These are phyloP conservation scores for Sphaerobolus stellatus DNA, from an alignment of 1,284 basidiomycete genomes.

Conservation along the genomic window DNA sequence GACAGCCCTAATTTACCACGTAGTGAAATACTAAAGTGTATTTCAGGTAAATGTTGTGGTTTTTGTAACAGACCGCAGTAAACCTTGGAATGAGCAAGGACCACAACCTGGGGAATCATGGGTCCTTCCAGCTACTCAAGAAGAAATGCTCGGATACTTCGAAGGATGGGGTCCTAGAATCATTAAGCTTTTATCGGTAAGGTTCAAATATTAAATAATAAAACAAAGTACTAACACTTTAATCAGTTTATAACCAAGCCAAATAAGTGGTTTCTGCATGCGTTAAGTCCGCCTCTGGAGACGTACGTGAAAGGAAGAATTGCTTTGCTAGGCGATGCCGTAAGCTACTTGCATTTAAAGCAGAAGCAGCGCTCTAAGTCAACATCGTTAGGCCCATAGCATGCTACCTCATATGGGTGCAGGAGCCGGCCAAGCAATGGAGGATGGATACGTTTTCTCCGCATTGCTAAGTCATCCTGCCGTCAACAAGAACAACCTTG, in stretches of 20 bases:
- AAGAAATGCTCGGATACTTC: constrained; percentile 48
- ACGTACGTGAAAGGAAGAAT: constrained; percentile 48
- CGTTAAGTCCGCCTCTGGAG: constrained; percentile 47
- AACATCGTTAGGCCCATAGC: constrained; percentile 46
- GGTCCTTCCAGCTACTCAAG: constrained; percentile 43
- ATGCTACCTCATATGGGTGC: constrained; percentile 63
- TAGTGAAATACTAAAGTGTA: not conserved
- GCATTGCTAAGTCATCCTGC: constrained; percentile 47
- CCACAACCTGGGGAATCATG: constrained; percentile 41
- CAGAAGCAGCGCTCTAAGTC: not conserved
- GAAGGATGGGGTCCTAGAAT: constrained; percentile 51
- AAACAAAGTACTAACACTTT: not conserved
- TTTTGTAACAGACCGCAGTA: constrained; percentile 43
- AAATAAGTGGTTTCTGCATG: constrained; percentile 61
- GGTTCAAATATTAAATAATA: not conserved
- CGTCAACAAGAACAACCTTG: constrained; percentile 44
- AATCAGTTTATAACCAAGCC: constrained; percentile 40
- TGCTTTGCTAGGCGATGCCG: constrained; percentile 60
- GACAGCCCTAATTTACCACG: too few species aligned
- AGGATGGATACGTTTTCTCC: constrained; percentile 55
- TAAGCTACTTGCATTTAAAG: constrained; percentile 27
- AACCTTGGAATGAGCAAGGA: constrained; percentile 37
- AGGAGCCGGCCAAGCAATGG: constrained; percentile 62
- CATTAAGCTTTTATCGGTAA: constrained; percentile 32
- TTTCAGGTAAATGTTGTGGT: constrained; percentile 54